phyloP scores from a whole-genome alignment of 371 early-diverging fungal species.

The Synchytrium microbalum region DNA sequence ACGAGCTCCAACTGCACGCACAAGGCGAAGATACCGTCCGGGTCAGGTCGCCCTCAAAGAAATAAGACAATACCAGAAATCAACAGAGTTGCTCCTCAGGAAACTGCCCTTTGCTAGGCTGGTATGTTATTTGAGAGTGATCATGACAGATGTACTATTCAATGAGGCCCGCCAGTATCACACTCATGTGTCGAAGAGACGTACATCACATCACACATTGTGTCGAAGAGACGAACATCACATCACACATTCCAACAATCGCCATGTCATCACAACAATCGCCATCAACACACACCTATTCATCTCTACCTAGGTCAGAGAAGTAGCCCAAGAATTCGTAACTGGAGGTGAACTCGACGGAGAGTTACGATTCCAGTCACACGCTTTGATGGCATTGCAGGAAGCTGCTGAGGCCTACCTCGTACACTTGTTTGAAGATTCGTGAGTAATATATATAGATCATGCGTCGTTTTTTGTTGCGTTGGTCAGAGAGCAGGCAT shows the following conservation, averaged over 20 bases:
- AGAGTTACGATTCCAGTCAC: constrained; percentile 67
- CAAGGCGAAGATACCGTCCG: constrained; percentile 59
- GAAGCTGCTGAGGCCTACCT: constrained; percentile 87
- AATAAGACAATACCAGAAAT: constrained; percentile 65
- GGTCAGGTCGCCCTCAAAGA: constrained; percentile 62
- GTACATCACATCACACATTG: too few relatives aligned
- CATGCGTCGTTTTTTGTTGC: constrained; percentile 29
- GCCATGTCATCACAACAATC: too few relatives aligned
- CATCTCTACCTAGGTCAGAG: constrained; percentile 51
- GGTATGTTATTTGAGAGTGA: too few relatives aligned
- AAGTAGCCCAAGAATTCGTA: constrained; percentile 49
- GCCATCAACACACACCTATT: not conserved
- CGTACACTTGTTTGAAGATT: constrained; percentile 86
- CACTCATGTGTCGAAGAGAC: too few relatives aligned
- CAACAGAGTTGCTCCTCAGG: constrained; percentile 55
- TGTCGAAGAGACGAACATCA: not conserved
- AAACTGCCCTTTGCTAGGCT: constrained; percentile 75
- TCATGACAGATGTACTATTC: too few relatives aligned
- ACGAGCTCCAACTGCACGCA: constrained; percentile 13
- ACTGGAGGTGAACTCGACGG: constrained; percentile 9
- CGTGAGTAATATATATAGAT: constrained; percentile 44
- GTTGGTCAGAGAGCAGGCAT: constrained; percentile 34
- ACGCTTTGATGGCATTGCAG: constrained; percentile 79
- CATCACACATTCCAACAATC: not conserved
- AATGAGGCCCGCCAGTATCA: too few relatives aligned